Evolutionary conservation across 2,329 filamentous ascomycete genomes (phyloP).

Genomic region (Colletotrichum euphorbiae): DNA sequence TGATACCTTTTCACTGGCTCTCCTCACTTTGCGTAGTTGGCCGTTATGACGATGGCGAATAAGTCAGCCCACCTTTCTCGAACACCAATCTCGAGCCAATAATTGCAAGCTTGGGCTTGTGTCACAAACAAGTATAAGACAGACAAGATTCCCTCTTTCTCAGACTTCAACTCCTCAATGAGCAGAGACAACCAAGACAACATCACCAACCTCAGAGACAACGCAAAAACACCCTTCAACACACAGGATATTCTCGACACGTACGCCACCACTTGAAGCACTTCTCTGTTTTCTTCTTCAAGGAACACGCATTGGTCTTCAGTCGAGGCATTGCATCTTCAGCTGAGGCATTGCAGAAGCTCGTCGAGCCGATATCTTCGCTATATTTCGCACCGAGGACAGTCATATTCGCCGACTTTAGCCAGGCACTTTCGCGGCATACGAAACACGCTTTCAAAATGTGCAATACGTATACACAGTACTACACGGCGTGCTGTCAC

Average conservation of each 20-base stretch:
- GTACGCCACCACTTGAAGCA: too few relatives aligned
- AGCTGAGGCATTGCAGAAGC: too few relatives aligned
- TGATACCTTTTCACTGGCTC: constrained; percentile 34
- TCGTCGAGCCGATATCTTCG: too few relatives aligned
- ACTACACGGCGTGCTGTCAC: constrained; percentile 2
- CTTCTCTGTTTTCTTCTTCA: too few relatives aligned
- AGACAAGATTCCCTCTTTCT: constrained; percentile 23
- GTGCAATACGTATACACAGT: neutral
- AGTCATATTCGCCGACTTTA: too few relatives aligned
- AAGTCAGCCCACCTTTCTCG: constrained; percentile 38
- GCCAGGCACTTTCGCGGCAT: too few relatives aligned
- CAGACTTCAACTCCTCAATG: constrained; percentile 23
- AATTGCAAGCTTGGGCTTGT: constrained; percentile 37
- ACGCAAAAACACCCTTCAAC: neutral
- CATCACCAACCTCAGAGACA: neutral
- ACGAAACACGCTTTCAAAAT: neutral
- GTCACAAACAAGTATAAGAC: constrained; percentile 41
- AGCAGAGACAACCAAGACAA: constrained; percentile 10
- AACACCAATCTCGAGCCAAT: constrained; percentile 39
- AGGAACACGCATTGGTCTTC: too few relatives aligned
- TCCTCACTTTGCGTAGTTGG: constrained; percentile 33
- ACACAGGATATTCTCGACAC: neutral
- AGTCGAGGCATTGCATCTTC: too few relatives aligned
- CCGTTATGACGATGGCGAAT: constrained; percentile 41
- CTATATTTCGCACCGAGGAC: too few relatives aligned